A percentile compares a stretch with the other conserved stretches of the same genome.
phyloP scores from a whole-genome alignment of 805 yeast genomes.

The Yamadazyma phyllophila region DNA sequence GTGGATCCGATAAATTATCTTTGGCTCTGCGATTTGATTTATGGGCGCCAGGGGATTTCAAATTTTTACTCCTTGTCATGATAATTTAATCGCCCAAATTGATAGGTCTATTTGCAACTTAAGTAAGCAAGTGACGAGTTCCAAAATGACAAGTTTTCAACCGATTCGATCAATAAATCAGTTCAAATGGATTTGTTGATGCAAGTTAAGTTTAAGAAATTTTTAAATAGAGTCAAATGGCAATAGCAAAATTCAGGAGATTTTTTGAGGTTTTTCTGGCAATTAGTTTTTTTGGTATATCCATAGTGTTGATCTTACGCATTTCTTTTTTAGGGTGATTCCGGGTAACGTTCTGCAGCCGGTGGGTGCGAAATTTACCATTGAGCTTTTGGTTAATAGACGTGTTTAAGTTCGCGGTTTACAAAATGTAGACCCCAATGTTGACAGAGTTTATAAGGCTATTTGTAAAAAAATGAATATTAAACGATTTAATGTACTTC shows the following conservation, averaged over 20 bases:
- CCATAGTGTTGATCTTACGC: slow-evolving; percentile 7
- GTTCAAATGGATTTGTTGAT: no score
- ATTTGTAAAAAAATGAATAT: slow-evolving; percentile 1
- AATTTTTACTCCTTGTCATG: slow-evolving; percentile 7
- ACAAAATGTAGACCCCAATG: slow-evolving; percentile 6
- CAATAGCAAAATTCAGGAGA: slow-evolving; percentile 3
- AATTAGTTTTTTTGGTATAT: slow-evolving; percentile 6
- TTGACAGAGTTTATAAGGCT: slow-evolving; percentile 4
- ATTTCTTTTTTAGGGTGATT: slow-evolving; percentile 4
- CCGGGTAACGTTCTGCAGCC: slow-evolving; percentile 9
- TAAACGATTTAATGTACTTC: slow-evolving; percentile 20
- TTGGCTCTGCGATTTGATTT: background rate
- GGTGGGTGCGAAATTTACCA: slow-evolving; percentile 1
- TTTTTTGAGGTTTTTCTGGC: slow-evolving; percentile 3
- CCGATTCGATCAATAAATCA: no score
- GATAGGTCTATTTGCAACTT: background rate
- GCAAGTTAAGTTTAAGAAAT: no score
- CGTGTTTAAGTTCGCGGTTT: slow-evolving; percentile 7
- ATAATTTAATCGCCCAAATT: background rate
- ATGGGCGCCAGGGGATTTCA: background rate
- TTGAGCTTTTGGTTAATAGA: slow-evolving; percentile 5
- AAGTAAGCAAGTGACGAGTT: background rate
- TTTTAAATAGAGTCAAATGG: no score
- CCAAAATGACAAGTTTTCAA: no score
- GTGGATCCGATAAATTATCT: background rate